These are phyloP conservation scores for Lipomyces chichibuensis DNA, from an alignment of 805 yeast species.

Conservation along the genomic window DNA sequence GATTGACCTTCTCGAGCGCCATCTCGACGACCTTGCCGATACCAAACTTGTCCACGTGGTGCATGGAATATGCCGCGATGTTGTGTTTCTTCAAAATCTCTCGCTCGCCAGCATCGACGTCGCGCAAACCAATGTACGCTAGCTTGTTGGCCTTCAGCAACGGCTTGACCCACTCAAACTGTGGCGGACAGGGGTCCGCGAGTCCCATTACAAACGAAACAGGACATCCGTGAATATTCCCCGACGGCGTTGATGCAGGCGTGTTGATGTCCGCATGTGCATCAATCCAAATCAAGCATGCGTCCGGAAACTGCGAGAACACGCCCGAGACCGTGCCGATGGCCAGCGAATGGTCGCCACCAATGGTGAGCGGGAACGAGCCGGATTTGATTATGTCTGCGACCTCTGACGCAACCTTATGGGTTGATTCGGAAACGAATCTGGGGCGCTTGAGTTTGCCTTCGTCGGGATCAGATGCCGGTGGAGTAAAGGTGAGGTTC, in stretches of 20 bases:
- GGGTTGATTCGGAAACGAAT: slow-evolving; percentile 73
- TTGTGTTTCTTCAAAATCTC: slow-evolving; percentile 67
- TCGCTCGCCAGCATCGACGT: slow-evolving; percentile 86
- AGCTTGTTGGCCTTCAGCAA: slow-evolving; percentile 67
- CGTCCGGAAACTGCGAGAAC: slow-evolving; percentile 75
- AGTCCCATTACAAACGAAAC: slow-evolving; percentile 87
- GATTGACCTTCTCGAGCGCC: slow-evolving; percentile 82
- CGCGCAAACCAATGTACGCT: slow-evolving; percentile 93
- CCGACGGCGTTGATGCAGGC: slow-evolving; percentile 77
- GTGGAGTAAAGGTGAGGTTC: slow-evolving; percentile 44
- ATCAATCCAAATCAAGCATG: slow-evolving; percentile 92
- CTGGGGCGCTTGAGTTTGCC: slow-evolving; percentile 69
- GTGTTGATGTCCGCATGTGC: slow-evolving; percentile 98
- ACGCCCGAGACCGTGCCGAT: slow-evolving; percentile 91
- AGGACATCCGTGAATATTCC: slow-evolving; percentile 96
- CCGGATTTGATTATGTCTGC: slow-evolving; percentile 52
- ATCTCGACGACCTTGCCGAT: slow-evolving; percentile 87
- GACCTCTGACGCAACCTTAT: slow-evolving; percentile 65
- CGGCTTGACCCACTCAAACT: slow-evolving; percentile 81
- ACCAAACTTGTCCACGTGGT: slow-evolving; percentile 92
- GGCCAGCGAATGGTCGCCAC: slow-evolving; percentile 97
- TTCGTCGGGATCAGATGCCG: slow-evolving; percentile 52
- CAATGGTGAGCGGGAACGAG: slow-evolving; percentile 77
- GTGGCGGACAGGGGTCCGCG: slow-evolving; percentile 61
- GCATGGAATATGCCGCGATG: slow-evolving; percentile 90